phyloP scores from a whole-genome alignment of 1,284 basidiomycete genomes.

The Ustilago trichophora region DNA sequence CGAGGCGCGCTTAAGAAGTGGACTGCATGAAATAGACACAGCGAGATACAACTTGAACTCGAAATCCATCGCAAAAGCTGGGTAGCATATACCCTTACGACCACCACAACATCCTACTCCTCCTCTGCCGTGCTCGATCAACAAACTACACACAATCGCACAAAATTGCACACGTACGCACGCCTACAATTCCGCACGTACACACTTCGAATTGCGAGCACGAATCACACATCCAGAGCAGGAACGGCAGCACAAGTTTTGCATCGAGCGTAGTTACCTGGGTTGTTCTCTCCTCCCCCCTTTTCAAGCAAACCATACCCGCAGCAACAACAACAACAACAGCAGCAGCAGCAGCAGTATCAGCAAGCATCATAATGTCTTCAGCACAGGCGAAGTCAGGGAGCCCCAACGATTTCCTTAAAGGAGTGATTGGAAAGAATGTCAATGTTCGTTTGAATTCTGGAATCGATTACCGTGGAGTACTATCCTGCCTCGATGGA shows the following conservation, averaged over 20 bases:
- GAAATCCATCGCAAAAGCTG: constrained; percentile 20
- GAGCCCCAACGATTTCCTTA: constrained; percentile 63
- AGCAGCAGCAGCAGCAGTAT: no score
- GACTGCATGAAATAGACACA: not conserved
- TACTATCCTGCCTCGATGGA: constrained; percentile 95
- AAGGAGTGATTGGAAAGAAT: constrained; percentile 84
- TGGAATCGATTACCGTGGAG: constrained; percentile 92
- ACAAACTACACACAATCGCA: not conserved
- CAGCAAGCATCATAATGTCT: constrained; percentile 18
- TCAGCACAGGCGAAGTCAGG: constrained; percentile 43
- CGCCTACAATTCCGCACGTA: no score
- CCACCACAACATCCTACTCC: constrained; percentile 4
- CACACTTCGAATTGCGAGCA: no score
- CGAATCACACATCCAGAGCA: no score
- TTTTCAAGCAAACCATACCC: no score
- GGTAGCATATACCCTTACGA: constrained; percentile 15
- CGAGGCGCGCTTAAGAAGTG: not conserved
- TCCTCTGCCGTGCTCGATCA: no score
- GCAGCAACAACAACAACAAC: no score
- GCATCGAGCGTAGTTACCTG: no score
- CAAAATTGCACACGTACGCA: not conserved
- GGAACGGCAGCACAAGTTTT: no score
- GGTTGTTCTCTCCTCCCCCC: no score
- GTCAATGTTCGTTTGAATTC: constrained; percentile 94
- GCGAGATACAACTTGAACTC: not conserved